Conservation (phyloP, 371 early-diverging fungal species). For the Apophysomyces variabilis region DNA sequence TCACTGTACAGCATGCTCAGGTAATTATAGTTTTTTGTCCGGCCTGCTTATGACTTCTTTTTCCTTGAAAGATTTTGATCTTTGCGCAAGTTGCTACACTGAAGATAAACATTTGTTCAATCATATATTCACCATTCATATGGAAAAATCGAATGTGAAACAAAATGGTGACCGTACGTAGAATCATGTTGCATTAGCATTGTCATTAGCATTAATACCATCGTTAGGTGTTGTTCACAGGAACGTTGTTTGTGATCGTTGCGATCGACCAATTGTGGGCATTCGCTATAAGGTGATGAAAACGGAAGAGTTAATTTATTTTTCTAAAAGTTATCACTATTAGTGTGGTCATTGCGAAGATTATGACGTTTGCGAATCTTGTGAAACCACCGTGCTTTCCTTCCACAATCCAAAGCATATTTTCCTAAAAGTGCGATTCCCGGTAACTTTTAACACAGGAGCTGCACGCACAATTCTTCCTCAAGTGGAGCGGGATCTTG, state of each 20-base stretch:
- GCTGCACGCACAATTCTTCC: too few species aligned
- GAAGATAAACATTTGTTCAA: conserved; percentile 6
- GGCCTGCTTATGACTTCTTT: neutral
- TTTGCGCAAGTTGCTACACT: conserved; percentile 11
- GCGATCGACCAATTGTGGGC: conserved; percentile 44
- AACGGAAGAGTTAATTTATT: neutral
- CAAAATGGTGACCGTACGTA: too few species aligned
- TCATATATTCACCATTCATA: conserved; percentile 10
- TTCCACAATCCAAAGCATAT: conserved; percentile 52
- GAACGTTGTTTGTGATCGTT: conserved; percentile 48
- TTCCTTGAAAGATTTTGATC: conserved; percentile 13
- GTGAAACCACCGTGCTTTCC: conserved; percentile 44
- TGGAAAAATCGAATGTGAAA: too few species aligned
- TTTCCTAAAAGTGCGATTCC: conserved; percentile 56
- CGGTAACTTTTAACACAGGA: conserved; percentile 16
- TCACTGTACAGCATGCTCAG: conserved; percentile 13
- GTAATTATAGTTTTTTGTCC: neutral
- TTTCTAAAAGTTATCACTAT: neutral
- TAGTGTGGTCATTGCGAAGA: conserved; percentile 65
- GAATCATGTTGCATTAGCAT: too few species aligned
- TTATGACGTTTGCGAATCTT: conserved; percentile 59
- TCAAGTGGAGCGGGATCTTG: too few species aligned
- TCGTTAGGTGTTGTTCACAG: neutral
- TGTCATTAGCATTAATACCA: neutral
- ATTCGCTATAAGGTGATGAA: conserved; percentile 59